Evolutionary conservation across 805 yeast species (phyloP), one percentile per base, ranked within the genome.

Genomic region (Naumovozyma baii): DNA sequence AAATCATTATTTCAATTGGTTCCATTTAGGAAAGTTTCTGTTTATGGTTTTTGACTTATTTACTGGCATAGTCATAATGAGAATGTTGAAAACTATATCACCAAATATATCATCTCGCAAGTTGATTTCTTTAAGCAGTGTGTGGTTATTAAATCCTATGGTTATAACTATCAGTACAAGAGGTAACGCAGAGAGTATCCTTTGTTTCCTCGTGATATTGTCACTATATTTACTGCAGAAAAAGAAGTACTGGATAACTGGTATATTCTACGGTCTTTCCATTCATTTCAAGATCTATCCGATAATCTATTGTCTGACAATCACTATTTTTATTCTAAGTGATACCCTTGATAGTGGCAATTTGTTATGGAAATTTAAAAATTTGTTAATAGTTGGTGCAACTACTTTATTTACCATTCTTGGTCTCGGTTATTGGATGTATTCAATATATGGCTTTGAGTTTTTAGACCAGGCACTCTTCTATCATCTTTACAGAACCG

Each of bases 71-170:
- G 57, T 87, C 33, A 68, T 77, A 45, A 52, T 74, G 50, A 57
- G 62, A 42, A 52, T 72, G 5, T 57, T 75, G 13, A 29, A n/a
- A 13, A 29, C 7, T 9, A 12, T 29, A 5, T 12, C 15, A 8
- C 31, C 31, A 12, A n/a, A 29, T 8, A 29, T 29, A 5, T 29
- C 31, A 8, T 9, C 13, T n/a, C 15, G 7, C 13, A 29, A 29
- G 15, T n/a, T 29, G 31, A 13, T 5, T 8, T 13, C 66, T 4
- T 66, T 78, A 32, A 59, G 78, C 10, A 60, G 80, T 2, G 63
- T 90, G 4, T 92, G 97, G 97, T 67, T 92, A 15, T 67, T 86
- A 49, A 92, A 92, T 57, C 97, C 98, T 13, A 83, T 92, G 92
- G 97, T 88, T 0, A 76, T 81, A 25, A 86, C 95, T 1, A 92